Base-by-base conservation (phyloP, 2,329 filamentous ascomycete genomes). In the Hymenoscyphus scutula region DNA sequence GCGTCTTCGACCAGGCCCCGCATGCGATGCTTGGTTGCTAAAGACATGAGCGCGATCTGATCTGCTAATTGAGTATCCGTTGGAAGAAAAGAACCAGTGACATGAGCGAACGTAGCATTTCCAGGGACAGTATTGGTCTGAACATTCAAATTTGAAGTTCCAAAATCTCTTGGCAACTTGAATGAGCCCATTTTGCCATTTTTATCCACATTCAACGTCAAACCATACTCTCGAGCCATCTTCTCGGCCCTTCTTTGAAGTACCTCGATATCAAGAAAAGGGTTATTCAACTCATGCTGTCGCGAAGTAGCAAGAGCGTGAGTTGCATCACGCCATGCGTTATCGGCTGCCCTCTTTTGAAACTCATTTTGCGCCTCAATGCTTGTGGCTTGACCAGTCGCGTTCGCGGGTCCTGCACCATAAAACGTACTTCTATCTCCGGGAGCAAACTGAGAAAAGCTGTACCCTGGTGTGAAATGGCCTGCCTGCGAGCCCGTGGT, bases 1-100 rank as follows among this genome's bases (percentile, higher is more conserved):
- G 91, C 87, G 70, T 97, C 92, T 71, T 93, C 89, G 3, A 97
- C 73, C 32, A 97, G 77, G 13, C 87, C 85, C 59, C 90, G 83
- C 41, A 97, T 70, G 30, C 92, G 84, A 69, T 96, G 89, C 73
- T 94, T 91, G 10, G 91, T 88, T 19, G 91, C 90, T 62, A 97
- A 83, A 5, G 92, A 95, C 62, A 97, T 75, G 17, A 97, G 80
- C 29, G 91, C 89, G 53, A 97, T 78, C 68, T 97, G 90, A 65
- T 97, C 92, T 15, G 90, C 89, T 37, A 97, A 79, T 60, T 84
- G 87, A 1, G 90, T 86, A 53, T 92, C 89, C 38, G 89, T 86
- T 0, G 95, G 84, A 41, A 96, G 84, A 60, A 89, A 91, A 23
- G 86, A 85, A 1, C 87, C 88, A 15, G 81, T 82, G 1, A 88